Evolutionary conservation across 495 filamentous ascomycete genomes (phyloP).

Genomic region (Aspergillus mulundensis): DNA sequence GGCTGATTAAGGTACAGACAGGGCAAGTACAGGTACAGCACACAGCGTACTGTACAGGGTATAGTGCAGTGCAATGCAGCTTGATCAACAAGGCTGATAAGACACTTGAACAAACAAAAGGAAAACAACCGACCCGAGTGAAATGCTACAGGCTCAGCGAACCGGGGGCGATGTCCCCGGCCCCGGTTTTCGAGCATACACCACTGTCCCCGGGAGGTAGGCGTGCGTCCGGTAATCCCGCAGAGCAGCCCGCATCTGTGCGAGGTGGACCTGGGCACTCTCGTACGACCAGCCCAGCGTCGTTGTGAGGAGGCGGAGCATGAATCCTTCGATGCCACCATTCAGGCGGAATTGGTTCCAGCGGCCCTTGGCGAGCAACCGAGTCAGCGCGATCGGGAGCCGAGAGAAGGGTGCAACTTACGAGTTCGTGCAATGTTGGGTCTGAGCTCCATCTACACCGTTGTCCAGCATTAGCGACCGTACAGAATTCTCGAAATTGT

Average conservation of each 20-base stretch:
- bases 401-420: background rate
- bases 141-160: background rate
- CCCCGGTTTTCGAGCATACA: conserved; percentile 20
- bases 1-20: background rate
- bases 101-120: background rate
- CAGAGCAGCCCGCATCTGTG: conserved; percentile 21
- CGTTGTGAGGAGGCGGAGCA: conserved; percentile 58
- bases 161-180: background rate
- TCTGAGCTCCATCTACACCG: conserved; percentile 57
- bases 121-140: background rate
- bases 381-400: background rate
- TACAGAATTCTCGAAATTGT: no score
- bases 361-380: conserved; percentile 34
- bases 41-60: background rate
- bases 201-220: conserved; percentile 25
- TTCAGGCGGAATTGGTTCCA: conserved; percentile 58
- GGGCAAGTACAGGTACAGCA: background rate
- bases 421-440: conserved; percentile 56
- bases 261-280: conserved; percentile 21
- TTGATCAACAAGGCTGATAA: background rate
- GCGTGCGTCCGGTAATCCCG: conserved; percentile 22
- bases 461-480: conserved; percentile 27
- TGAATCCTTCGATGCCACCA: conserved; percentile 55
- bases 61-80: background rate
- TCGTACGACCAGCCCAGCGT: conserved; percentile 35